Conservation (phyloP, 139 green algal species). For the Tetradesmus obliquus region DNA sequence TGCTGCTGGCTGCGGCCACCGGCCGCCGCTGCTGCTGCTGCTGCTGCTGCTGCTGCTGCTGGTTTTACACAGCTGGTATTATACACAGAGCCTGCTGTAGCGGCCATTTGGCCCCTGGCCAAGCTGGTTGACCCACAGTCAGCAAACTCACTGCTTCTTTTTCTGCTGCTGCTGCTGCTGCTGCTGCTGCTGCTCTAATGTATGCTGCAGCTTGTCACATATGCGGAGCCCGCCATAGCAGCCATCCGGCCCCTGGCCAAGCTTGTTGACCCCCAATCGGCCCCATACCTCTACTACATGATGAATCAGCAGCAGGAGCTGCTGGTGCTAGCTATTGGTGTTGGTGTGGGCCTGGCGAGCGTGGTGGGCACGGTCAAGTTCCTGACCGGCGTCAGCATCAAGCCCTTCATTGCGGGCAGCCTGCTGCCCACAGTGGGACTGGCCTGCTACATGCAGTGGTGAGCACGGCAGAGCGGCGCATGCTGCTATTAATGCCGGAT, state of each 20-base stretch:
- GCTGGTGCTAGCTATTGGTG: constrained; percentile 46
- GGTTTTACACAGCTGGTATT: constrained; percentile 41
- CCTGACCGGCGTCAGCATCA: constrained; percentile 52
- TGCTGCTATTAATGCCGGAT: too few species aligned
- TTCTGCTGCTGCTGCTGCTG: too few species aligned
- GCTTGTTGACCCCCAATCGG: constrained; percentile 47
- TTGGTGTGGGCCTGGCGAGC: constrained; percentile 59
- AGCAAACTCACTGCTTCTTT: too few species aligned
- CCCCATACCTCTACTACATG: constrained; percentile 66
- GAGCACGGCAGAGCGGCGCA: not conserved
- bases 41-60: too few species aligned
- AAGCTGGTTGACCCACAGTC: too few species aligned
- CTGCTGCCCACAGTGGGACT: constrained; percentile 56
- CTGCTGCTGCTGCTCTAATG: too few species aligned
- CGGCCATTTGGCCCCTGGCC: constrained; percentile 8
- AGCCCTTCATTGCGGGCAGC: constrained; percentile 54
- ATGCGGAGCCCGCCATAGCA: constrained; percentile 61
- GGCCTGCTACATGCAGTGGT: constrained; percentile 72
- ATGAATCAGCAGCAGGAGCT: constrained; percentile 69
- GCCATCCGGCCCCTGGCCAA: constrained; percentile 48
- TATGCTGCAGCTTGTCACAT: constrained; percentile 50
- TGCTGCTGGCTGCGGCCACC: too few species aligned
- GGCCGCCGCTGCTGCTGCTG: too few species aligned
- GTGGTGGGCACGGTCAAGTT: constrained; percentile 64
- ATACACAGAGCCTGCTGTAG: constrained; percentile 64